Evolutionary conservation across 2,329 filamentous ascomycete genomes (phyloP).

Genomic region (Arthroderma uncinatum): DNA sequence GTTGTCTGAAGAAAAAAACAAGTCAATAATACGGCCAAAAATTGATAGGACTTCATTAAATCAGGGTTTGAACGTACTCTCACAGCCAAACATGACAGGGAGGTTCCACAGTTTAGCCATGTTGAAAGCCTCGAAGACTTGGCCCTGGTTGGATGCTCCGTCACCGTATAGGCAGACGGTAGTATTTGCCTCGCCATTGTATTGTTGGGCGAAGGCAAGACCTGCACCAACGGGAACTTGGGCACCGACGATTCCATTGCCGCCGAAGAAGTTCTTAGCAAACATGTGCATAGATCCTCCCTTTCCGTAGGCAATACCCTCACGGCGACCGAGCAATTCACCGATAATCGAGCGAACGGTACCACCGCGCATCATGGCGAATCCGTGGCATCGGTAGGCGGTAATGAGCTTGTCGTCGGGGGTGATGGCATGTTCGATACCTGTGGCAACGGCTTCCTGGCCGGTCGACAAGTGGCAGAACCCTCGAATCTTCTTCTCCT

Average conservation of each 20-base stretch:
- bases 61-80: slow-evolving; percentile 57
- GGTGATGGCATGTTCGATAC: slow-evolving; percentile 91
- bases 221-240: slow-evolving; percentile 96
- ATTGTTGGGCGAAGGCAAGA: slow-evolving; percentile 94
- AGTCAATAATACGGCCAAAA: background rate
- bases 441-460: slow-evolving; percentile 92
- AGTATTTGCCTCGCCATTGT: slow-evolving; percentile 74
- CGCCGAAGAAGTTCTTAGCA: slow-evolving; percentile 91
- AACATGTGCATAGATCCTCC: slow-evolving; percentile 99
- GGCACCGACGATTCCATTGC: slow-evolving; percentile 97
- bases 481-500: slow-evolving; percentile 99
- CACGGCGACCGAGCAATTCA: slow-evolving; percentile 85
- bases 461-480: slow-evolving; percentile 98
- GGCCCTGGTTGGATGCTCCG: slow-evolving; percentile 96
- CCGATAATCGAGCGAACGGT: slow-evolving; percentile 87
- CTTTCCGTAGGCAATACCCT: slow-evolving; percentile 97
- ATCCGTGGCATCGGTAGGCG: slow-evolving; percentile 97
- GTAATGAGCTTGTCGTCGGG: slow-evolving; percentile 92
- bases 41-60: background rate
- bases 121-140: slow-evolving; percentile 99
- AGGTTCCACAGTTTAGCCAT: slow-evolving; percentile 99
- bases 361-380: slow-evolving; percentile 89
- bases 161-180: slow-evolving; percentile 91
- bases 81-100: slow-evolving; percentile 89
- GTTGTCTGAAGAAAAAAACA: slow-evolving; percentile 61